Percentiles rank a stretch among this genome's conserved stretches.
phyloP scores from a whole-genome alignment of 2,329 filamentous ascomycete genomes.

The Alternaria viburni region DNA sequence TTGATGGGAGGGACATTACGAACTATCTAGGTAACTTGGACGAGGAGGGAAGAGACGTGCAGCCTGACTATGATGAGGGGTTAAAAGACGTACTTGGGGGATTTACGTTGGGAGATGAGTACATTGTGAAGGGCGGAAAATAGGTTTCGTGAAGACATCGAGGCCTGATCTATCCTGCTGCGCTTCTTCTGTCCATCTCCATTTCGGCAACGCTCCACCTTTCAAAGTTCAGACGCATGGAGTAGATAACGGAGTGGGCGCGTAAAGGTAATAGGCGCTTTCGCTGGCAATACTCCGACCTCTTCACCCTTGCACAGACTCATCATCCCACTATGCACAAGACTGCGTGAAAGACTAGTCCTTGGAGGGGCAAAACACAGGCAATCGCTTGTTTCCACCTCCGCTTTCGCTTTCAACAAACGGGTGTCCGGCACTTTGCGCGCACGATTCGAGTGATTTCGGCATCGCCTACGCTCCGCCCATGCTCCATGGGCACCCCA shows the following conservation, averaged over 20 bases:
- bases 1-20: constrained; percentile 56
- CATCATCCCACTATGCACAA: neutral
- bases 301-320: neutral
- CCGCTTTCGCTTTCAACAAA: neutral
- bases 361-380: neutral
- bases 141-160: neutral
- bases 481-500: neutral
- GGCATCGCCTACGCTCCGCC: neutral
- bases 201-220: neutral
- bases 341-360: neutral
- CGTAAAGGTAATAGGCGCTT: neutral
- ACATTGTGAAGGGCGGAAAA: constrained; percentile 27
- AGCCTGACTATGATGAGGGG: constrained; percentile 51
- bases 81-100: constrained; percentile 49
- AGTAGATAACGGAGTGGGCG: neutral
- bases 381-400: neutral
- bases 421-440: neutral
- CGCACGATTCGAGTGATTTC: neutral
- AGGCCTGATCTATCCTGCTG: neutral
- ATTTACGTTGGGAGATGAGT: constrained; percentile 32
- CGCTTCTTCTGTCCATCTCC: neutral
- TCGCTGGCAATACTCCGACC: neutral
- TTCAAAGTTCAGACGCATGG: neutral
- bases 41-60: constrained; percentile 46
- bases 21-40: constrained; percentile 53